A percentile compares a stretch with the other conserved stretches of the same genome.
phyloP scores from a whole-genome alignment of 192 early-diverging fungal species.

The Podila horticola region DNA sequence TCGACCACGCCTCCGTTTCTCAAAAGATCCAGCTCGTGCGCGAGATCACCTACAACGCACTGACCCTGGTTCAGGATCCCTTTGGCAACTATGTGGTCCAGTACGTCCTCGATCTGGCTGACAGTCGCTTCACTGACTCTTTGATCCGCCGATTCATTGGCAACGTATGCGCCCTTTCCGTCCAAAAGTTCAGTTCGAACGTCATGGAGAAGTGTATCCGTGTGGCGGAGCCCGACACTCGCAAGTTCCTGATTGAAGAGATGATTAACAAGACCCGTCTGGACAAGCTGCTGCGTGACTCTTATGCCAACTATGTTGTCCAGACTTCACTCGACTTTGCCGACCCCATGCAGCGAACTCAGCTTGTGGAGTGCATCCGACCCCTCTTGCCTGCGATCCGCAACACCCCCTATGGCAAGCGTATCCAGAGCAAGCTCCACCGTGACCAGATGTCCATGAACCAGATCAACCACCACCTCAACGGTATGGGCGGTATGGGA shows the following conservation, averaged over 20 bases:
- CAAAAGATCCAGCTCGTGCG: constrained; percentile 83
- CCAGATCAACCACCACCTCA: constrained; percentile 32
- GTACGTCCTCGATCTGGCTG: constrained; percentile 85
- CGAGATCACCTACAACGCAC: constrained; percentile 77
- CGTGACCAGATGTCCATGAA: constrained; percentile 59
- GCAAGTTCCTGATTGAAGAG: constrained; percentile 76
- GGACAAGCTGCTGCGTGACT: constrained; percentile 85
- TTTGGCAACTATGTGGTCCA: constrained; percentile 96
- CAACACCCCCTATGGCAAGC: constrained; percentile 90
- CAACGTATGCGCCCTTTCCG: constrained; percentile 78
- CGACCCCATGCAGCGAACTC: constrained; percentile 72
- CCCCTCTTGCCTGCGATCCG: constrained; percentile 85
- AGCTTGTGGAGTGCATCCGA: constrained; percentile 82
- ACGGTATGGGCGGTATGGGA: constrained; percentile 33
- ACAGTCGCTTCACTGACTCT: constrained; percentile 72
- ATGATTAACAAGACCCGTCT: constrained; percentile 78
- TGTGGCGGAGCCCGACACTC: constrained; percentile 75
- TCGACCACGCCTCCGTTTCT: constrained; percentile 78
- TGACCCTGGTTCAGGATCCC: constrained; percentile 86
- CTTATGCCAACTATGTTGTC: constrained; percentile 92
- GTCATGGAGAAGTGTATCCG: constrained; percentile 96
- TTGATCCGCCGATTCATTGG: constrained; percentile 80
- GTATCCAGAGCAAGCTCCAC: constrained; percentile 84
- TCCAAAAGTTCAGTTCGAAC: constrained; percentile 93
- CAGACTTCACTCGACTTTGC: constrained; percentile 90